phyloP scores from a whole-genome alignment of 371 early-diverging fungal species.

The Mortierella sp. region DNA sequence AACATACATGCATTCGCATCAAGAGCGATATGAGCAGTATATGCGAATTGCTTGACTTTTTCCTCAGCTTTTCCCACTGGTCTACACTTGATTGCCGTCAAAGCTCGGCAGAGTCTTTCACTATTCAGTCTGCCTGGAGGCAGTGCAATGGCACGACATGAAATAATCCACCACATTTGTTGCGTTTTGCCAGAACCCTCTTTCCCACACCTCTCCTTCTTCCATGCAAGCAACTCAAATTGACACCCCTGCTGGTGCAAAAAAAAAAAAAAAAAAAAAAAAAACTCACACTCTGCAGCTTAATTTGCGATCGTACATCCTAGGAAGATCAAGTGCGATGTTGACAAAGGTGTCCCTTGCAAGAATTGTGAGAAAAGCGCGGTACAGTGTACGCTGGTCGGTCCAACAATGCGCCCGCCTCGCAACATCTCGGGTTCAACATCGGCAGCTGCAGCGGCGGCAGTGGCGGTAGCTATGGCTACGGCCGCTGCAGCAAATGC shows the following conservation, averaged over 20 bases:
- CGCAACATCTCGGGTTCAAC: slow-evolving; percentile 45
- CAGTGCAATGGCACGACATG: too few relatives aligned
- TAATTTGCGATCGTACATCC: neutral
- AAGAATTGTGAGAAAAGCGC: slow-evolving; percentile 45
- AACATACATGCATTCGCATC: neutral
- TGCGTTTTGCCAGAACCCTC: too few relatives aligned
- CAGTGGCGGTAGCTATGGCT: slow-evolving; percentile 41
- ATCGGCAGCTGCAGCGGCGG: slow-evolving; percentile 47
- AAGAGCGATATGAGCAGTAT: too few relatives aligned
- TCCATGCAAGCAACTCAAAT: neutral
- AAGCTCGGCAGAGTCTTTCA: too few relatives aligned
- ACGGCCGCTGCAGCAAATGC: slow-evolving; percentile 37
- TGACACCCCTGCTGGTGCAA: too few relatives aligned
- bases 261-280: too few relatives aligned
- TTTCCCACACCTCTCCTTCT: too few relatives aligned
- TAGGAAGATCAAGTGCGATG: slow-evolving; percentile 54
- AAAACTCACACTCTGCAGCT: neutral
- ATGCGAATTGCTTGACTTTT: too few relatives aligned
- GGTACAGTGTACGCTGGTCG: slow-evolving; percentile 46
- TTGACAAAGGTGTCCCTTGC: slow-evolving; percentile 41
- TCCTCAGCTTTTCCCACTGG: too few relatives aligned
- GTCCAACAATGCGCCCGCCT: slow-evolving; percentile 47
- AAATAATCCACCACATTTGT: too few relatives aligned
- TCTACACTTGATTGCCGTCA: too few relatives aligned
- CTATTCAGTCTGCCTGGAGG: too few relatives aligned